These are phyloP conservation scores for Botryotinia calthae DNA, from an alignment of 2,329 filamentous ascomycete species.

Conservation along the genomic window DNA sequence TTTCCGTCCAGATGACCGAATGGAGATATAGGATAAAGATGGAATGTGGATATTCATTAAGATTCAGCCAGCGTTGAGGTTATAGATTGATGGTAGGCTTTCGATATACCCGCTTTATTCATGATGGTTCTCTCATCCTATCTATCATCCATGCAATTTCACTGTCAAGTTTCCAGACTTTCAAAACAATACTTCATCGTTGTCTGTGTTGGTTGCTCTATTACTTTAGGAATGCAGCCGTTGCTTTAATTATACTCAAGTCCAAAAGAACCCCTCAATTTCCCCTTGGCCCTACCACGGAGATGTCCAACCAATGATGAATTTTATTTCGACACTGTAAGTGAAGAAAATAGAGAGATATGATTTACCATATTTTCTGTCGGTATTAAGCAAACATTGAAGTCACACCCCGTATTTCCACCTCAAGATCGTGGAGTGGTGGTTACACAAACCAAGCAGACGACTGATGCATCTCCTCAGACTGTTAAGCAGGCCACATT, in stretches of 20 bases:
- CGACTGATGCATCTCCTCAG: neutral
- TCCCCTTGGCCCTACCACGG: too few relatives aligned
- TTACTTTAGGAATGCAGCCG: neutral
- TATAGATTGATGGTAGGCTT: rapidly evolving
- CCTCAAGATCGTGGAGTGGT: neutral
- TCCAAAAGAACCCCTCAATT: too few relatives aligned
- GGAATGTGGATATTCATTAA: neutral
- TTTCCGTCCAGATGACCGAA: neutral
- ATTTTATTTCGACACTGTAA: neutral
- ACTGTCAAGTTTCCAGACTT: neutral
- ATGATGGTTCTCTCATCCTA: neutral
- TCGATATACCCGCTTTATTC: neutral
- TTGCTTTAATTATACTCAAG: neutral
- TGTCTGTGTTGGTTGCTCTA: too few relatives aligned
- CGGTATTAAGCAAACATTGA: too few relatives aligned
- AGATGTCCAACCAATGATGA: neutral
- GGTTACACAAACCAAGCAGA: neutral
- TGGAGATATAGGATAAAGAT: neutral
- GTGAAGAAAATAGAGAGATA: rapidly evolving
- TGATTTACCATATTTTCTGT: neutral
- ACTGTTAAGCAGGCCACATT: too few relatives aligned
- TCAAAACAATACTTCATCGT: neutral
- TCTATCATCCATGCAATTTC: neutral
- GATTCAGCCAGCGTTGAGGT: neutral
- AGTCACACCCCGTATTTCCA: neutral